phyloP scores from a whole-genome alignment of 345 rosid genomes.

The Boechera retrofracta region DNA sequence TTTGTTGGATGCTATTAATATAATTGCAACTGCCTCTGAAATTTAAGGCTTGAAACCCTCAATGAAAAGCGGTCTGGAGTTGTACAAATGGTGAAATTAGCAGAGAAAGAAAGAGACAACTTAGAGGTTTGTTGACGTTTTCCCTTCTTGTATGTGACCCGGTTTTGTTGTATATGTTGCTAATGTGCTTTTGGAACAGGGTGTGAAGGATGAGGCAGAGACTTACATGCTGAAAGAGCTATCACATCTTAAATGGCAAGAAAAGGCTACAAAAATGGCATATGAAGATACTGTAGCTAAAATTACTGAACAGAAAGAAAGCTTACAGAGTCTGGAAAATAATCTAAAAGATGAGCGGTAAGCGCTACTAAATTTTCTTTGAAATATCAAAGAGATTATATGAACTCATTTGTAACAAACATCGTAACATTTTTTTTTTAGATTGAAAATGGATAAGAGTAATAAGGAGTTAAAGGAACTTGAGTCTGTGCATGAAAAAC shows the following conservation, averaged over 20 bases:
- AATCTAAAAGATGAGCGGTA: constrained; percentile 74
- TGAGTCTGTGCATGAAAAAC: constrained; percentile 72
- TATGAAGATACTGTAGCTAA: constrained; percentile 65
- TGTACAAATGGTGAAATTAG: constrained; percentile 96
- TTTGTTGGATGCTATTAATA: constrained; percentile 15
- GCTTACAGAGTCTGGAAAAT: constrained; percentile 66
- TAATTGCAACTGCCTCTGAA: constrained; percentile 32
- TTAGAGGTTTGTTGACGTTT: constrained; percentile 74
- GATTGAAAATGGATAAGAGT: constrained; percentile 80
- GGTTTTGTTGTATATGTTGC: constrained; percentile 19
- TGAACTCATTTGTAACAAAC: constrained; percentile 10
- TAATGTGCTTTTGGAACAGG: constrained; percentile 55
- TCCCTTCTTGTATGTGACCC: constrained; percentile 10
- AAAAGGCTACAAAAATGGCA: constrained; percentile 84
- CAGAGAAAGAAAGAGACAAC: constrained; percentile 94
- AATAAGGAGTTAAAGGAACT: constrained; percentile 70
- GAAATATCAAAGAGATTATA: constrained; percentile 5
- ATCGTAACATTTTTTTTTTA: constrained; percentile 42
- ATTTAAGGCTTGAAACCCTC: constrained; percentile 77
- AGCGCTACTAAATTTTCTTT: constrained; percentile 22
- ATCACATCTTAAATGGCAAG: constrained; percentile 89
- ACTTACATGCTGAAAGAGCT: constrained; percentile 92
- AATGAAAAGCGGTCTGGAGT: constrained; percentile 93
- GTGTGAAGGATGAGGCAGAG: constrained; percentile 94
- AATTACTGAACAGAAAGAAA: constrained; percentile 63